Base-by-base conservation (phyloP, 2,329 filamentous ascomycete species). In the Penicillium corylophilum region DNA sequence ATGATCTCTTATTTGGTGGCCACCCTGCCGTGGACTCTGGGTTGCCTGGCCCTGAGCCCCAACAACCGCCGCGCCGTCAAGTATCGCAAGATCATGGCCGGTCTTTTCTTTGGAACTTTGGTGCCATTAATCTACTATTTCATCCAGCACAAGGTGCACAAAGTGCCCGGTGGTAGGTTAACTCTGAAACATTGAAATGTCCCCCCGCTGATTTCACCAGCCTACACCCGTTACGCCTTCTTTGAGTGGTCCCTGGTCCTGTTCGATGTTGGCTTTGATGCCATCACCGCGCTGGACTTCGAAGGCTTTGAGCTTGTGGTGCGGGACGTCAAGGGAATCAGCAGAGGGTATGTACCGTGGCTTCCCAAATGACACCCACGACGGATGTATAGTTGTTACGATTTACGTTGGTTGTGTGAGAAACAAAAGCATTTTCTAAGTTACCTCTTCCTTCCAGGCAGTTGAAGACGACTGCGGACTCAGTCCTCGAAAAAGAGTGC, bases 1-100 rank as follows among this genome's bases (percentile, higher is more conserved):
- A 99, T 99, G 94, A 96, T 99, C 63, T 95, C 91, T 13, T 99
- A 99, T 73, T 80, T 99, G 50, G 87, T 99, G 41, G 88, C 90
- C 29, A 97, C 94, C 2, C 79, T 99, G 48, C 94, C 94, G 2
- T 99, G 94, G 94, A 99, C 93, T 2, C 73, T 90, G 43, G 94
- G 94, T 44, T 96, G 93, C 71, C 82, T 97, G 55, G 85, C 88
- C 5, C 77, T 97, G 46, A 96, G 92, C 73, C 91, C 93, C 10
- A 84, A 86, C 50, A 96, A 96, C 69, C 81, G 86, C 12, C 83
- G 78, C 56, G 90, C 94, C 6, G 81, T 96, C 68, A 91, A 88
- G 74, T 96, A 95, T 72, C 83, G 94, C 62, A 97, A 96, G 76
- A 85, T 88, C 59, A 76, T 97, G 48, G 90, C 89, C 4, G 79